Conservation (phyloP, 306 rosid species). For the Pyrus communis region DNA sequence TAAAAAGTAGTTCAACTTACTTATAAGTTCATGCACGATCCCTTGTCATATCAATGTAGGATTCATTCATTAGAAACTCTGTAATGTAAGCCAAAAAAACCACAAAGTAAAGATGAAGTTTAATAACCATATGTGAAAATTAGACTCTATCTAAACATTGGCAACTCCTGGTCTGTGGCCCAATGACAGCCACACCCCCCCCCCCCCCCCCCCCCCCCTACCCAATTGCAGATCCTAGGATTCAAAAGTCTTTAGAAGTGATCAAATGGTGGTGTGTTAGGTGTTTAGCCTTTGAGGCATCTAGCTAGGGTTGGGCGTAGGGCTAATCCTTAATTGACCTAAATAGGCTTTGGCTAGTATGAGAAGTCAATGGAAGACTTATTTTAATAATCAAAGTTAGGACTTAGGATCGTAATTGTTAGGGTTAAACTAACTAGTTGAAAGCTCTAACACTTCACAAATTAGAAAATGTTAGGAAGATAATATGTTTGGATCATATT, state of each 20-base stretch:
- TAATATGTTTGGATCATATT: too few species aligned
- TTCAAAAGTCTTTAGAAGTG: not conserved
- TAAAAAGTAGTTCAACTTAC: too few species aligned
- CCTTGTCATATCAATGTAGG: too few species aligned
- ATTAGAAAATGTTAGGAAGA: too few species aligned
- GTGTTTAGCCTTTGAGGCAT: not conserved
- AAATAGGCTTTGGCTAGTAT: not conserved
- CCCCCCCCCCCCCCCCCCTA: not conserved
- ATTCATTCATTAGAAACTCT: not conserved
- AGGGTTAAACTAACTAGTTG: not conserved
- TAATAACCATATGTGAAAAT: too few species aligned
- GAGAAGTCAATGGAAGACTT: conserved; percentile 4
- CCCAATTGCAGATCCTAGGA: not conserved
- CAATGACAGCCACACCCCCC: not conserved
- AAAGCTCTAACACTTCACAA: not conserved
- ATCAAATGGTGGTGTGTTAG: not conserved
- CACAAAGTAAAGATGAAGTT: not conserved
- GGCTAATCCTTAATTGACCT: not conserved
- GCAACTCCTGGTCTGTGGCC: not conserved
- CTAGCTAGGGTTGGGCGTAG: not conserved
- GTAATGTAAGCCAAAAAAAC: too few species aligned
- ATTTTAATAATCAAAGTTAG: not conserved
- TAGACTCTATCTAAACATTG: too few species aligned
- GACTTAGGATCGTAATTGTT: not conserved
- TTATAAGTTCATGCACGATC: too few species aligned